These are phyloP conservation scores for Globisporangium emineosum DNA, from an alignment of 352 stramenopile species.

Conservation along the genomic window DNA sequence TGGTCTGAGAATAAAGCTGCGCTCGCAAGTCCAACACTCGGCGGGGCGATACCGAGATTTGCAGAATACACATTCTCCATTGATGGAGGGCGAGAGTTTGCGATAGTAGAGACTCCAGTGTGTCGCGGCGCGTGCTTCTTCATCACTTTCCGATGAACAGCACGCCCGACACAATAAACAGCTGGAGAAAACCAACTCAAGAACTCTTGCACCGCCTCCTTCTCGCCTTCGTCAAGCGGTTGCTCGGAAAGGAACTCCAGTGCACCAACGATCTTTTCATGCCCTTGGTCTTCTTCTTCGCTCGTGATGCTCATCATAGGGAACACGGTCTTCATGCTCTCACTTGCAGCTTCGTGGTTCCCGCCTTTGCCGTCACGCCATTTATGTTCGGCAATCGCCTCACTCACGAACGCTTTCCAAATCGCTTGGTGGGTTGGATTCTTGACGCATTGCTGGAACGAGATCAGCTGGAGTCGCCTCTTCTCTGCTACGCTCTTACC, in stretches of 20 bases:
- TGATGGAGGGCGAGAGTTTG: neutral
- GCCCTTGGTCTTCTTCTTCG: neutral
- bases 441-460: neutral
- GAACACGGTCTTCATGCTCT: neutral
- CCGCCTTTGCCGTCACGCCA: neutral
- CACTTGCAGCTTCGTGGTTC: neutral
- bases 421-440: neutral
- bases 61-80: neutral
- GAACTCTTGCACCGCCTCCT: constrained; percentile 4
- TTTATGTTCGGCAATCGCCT: neutral
- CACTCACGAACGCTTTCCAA: constrained; percentile 10
- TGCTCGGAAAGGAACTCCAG: constrained; percentile 1
- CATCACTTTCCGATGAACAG: constrained; percentile 5
- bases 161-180: constrained; percentile 1
- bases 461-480: constrained; percentile 6
- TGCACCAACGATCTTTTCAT: constrained; percentile 4
- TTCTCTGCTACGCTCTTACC: neutral
- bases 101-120: neutral
- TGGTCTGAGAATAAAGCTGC: neutral
- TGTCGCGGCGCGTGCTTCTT: neutral
- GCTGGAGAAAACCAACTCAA: constrained; percentile 8
- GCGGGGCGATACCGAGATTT: neutral
- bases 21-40: neutral
- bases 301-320: constrained; percentile 4
- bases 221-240: constrained; percentile 4